Conservation (phyloP, 495 filamentous ascomycete genomes). For the Hypoxylon intermedium region DNA sequence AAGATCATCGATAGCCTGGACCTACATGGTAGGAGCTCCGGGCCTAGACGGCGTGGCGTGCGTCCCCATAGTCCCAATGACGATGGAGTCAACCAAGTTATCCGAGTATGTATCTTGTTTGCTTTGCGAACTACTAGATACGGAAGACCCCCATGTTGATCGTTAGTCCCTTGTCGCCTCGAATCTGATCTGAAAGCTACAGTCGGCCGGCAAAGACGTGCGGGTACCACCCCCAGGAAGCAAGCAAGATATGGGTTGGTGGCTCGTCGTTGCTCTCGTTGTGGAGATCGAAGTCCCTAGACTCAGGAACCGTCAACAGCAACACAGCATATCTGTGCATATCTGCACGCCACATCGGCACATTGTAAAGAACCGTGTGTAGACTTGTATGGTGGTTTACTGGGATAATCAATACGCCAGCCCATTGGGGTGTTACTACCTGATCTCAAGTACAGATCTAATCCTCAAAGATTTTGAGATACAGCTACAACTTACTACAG, state of each 20-base stretch:
- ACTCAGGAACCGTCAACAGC: constrained; percentile 31
- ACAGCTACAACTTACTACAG: constrained; percentile 30
- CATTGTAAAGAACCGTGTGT: constrained; percentile 38
- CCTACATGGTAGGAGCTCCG: constrained; percentile 28
- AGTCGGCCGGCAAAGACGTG: neutral
- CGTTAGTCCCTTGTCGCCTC: constrained; percentile 23
- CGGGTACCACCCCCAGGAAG: constrained; percentile 4
- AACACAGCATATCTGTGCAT: constrained; percentile 25
- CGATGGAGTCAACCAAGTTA: constrained; percentile 29
- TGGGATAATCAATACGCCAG: constrained; percentile 32
- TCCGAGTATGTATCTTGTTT: constrained; percentile 28
- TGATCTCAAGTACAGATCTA: constrained; percentile 12
- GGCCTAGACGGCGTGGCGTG: constrained; percentile 24
- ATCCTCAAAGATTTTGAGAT: constrained; percentile 9
- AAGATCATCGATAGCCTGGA: constrained; percentile 27
- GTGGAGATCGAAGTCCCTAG: constrained; percentile 25
- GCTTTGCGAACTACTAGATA: constrained; percentile 25
- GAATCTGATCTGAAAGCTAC: constrained; percentile 25
- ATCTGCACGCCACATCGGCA: constrained; percentile 36
- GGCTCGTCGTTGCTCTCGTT: constrained; percentile 11
- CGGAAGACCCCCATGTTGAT: constrained; percentile 29
- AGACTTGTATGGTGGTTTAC: constrained; percentile 33
- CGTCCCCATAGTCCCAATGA: constrained; percentile 32
- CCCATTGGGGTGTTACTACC: constrained; percentile 19
- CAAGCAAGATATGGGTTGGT: constrained; percentile 8